A percentile compares a stretch with the other conserved stretches of the same genome.
Evolutionary conservation across 352 stramenopile genomes (phyloP).

Genomic region (Globisporangium paddicum): DNA sequence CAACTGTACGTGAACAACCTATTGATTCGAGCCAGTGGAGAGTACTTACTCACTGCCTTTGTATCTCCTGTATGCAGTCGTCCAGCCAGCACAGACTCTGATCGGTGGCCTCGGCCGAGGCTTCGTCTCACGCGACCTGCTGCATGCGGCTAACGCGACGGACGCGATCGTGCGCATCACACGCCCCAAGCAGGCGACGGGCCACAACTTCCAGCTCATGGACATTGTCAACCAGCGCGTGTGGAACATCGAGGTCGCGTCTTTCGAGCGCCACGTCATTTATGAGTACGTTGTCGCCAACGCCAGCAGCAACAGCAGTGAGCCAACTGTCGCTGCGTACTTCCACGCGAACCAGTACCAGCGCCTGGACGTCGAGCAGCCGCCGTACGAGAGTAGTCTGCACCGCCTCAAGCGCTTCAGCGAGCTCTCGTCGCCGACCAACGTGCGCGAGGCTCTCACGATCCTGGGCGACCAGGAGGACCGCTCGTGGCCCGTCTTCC

Average conservation of each 20-base stretch:
- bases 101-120: constrained; percentile 55
- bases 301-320: neutral
- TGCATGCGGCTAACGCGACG: constrained; percentile 30
- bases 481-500: constrained; percentile 51
- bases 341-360: constrained; percentile 82
- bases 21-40: neutral
- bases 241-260: constrained; percentile 70
- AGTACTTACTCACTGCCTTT: neutral
- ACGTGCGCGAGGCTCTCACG: constrained; percentile 33
- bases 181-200: constrained; percentile 39
- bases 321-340: constrained; percentile 27
- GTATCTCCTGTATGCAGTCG: constrained; percentile 24
- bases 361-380: constrained; percentile 50
- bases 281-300: constrained; percentile 26
- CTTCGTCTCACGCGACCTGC: constrained; percentile 64
- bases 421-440: constrained; percentile 34
- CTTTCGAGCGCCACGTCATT: constrained; percentile 44
- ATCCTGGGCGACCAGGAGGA: constrained; percentile 70
- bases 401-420: constrained; percentile 60
- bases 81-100: constrained; percentile 56
- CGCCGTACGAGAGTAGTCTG: constrained; percentile 59
- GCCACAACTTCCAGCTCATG: constrained; percentile 82
- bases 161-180: constrained; percentile 59
- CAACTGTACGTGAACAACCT: constrained; percentile 47
- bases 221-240: constrained; percentile 34